Base-by-base conservation (phyloP, 2,329 filamentous ascomycete genomes). In the Diaporthe destruens region DNA sequence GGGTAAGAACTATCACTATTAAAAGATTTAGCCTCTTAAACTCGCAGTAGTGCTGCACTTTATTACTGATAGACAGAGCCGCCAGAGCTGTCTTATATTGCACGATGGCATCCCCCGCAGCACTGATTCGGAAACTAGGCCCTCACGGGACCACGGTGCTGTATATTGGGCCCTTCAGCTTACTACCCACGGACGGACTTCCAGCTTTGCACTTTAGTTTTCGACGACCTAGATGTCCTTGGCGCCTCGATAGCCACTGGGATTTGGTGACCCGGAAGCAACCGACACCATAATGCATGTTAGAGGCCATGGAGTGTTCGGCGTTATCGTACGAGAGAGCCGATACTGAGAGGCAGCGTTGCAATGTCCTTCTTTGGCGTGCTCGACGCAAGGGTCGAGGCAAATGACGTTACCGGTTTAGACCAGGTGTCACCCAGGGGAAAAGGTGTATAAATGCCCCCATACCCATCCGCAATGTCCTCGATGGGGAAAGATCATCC, bases 11-110 rank as follows among this genome's bases (percentile, higher is more conserved):
- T 25, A 56, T 66, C 20, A 57, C 67, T 69, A 69, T 57, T 36
- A 69, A 69, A 69, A 69, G 51, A 56, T 49, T 69, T 69, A 57
- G 67, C 51, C 53, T 57, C 42, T 51, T 59, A 59, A 69, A 47
- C 54, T 57, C 54, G 51, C 51, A 57, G 54, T 57, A 69, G 67
- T 16, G 53, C 54, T 36, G 51, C 39, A 57, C 67, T 57, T 57
- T 49, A 49, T 12, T 32, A 32, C 25, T 56, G 39, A 47, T 69
- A 69, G 67, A 69, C 67, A 69, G 67, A 69, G 53, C 67, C 67
- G 54, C 67, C 54, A 57, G 32, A 49, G 67, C 39, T 9, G 34
- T 47, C 29, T 69, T 69, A 69, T 69, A 69, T 69, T 69, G 39
- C 61, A 49, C 61, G n/a, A 66, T 39, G 44, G n/a, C n/a, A 34